Base-by-base conservation (phyloP, 2,329 filamentous ascomycete genomes). In the Cercospora nicotianae region DNA sequence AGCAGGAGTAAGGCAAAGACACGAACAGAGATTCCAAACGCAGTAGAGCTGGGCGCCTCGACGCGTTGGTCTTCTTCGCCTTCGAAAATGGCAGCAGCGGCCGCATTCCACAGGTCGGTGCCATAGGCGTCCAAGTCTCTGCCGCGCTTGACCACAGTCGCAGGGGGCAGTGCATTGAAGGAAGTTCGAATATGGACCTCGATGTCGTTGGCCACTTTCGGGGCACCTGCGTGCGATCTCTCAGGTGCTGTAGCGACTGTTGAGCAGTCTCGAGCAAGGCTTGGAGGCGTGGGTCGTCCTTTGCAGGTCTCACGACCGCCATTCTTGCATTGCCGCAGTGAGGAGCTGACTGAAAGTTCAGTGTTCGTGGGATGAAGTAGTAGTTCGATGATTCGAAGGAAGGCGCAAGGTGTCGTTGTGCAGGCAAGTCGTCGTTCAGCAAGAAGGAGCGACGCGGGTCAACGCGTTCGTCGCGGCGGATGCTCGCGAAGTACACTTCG, bases 1-100 rank as follows among this genome's bases (percentile, higher is more conserved):
- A 96, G 81, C 65, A 94, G 78, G 13, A 89, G 80, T 74, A 92
- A 93, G 0, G 91, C 86, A 72, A 94, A 85, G 5, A 82, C 80
- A 45, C 85, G 83, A 5, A 85, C 78, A 76, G 79, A 68, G 2
- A 79, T 51, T 62, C 67, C 64, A 26, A 66, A 58, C 69, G 67
- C 31, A n/a, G 31, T 20, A 30, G 2, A 33, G 23, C 7, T 48
- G n/a, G 4, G 58, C 28, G 20, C 67, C 64, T 31, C 53, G 12
- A 58, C 70, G 62, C n/a, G 10, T 10, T n/a, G 26, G 53, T 30
- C 20, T 20, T 42, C 61, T 13, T 72, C 67, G n/a, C 65, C 60
- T 2, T 72, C 65, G 20, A 65, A 36, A 6, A 75, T 48, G 39
- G 87, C 74, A 28, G 85, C 83, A 1, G 88, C 87, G 48, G 87